These are phyloP conservation scores for Penicillium janthinellum DNA, from an alignment of 2,329 filamentous ascomycete genomes.

Conservation along the genomic window DNA sequence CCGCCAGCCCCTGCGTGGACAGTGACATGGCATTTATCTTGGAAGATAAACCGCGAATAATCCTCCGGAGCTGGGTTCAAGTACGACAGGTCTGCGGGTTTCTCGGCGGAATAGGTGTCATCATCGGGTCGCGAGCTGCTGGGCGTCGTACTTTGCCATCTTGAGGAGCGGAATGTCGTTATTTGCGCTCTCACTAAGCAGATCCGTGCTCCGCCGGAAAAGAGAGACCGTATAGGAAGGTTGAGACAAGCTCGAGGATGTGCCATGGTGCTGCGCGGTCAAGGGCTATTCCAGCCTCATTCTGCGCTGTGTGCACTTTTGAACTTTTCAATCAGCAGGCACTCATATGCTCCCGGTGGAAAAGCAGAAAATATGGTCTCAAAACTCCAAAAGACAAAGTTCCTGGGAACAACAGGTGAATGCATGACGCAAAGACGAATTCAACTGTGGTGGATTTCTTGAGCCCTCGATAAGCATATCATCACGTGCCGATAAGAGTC, in stretches of 20 bases:
- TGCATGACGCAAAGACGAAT: background rate
- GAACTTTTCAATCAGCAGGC: background rate
- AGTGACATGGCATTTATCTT: conserved; percentile 78
- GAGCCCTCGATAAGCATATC: conserved; percentile 14
- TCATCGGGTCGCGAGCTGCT: conserved; percentile 11
- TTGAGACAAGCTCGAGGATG: conserved; percentile 12
- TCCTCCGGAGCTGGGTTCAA: conserved; percentile 83
- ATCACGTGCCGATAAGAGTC: conserved; percentile 16
- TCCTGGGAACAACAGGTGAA: background rate
- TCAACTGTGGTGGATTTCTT: conserved; percentile 4
- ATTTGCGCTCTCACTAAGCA: conserved; percentile 15
- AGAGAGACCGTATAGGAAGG: conserved; percentile 12
- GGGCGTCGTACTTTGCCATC: conserved; percentile 29
- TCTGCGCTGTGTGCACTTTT: conserved; percentile 1
- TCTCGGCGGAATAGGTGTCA: conserved; percentile 10
- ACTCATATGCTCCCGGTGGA: background rate
- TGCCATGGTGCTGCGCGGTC: conserved; percentile 18
- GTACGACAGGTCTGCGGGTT: conserved; percentile 50
- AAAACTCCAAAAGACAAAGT: background rate
- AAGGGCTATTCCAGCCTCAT: conserved; percentile 17
- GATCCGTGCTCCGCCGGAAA: conserved; percentile 21
- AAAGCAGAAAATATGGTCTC: background rate
- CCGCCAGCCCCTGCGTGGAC: conserved; percentile 80
- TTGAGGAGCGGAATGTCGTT: conserved; percentile 10
- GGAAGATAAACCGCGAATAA: conserved; percentile 79